Conservation (phyloP, 2,329 filamentous ascomycete genomes). For the Aspergillus ruber region DNA sequence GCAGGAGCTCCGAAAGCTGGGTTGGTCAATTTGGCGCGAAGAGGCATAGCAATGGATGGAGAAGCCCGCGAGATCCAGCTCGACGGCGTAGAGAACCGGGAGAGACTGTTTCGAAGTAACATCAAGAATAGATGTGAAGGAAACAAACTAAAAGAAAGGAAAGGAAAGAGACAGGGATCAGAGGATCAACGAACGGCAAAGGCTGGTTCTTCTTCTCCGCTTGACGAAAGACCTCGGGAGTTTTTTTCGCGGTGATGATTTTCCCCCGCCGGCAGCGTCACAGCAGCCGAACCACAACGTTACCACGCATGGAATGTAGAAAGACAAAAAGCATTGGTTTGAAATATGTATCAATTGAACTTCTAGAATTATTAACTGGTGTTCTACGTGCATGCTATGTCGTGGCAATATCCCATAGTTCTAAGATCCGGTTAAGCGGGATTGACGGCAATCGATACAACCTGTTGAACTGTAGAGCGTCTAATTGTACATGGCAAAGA, state of each 20-base stretch:
- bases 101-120: conserved; percentile 37
- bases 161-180: conserved; percentile 9
- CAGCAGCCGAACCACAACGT: conserved; percentile 1
- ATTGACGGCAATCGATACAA: too few species aligned
- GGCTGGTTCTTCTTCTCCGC: background rate
- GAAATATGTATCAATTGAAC: too few species aligned
- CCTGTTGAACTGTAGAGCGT: conserved; percentile 3
- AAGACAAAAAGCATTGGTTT: too few species aligned
- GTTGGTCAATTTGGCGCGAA: conserved; percentile 67
- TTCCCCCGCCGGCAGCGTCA: conserved; percentile 10
- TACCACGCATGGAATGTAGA: background rate
- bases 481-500: conserved; percentile 24
- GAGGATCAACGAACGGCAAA: conserved; percentile 1
- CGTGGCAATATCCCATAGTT: too few species aligned
- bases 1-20: conserved; percentile 49
- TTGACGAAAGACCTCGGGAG: conserved; percentile 25
- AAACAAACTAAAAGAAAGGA: conserved; percentile 6
- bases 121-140: conserved; percentile 27
- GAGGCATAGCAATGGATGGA: conserved; percentile 57
- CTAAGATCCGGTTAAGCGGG: too few species aligned
- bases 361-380: too few species aligned
- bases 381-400: too few species aligned
- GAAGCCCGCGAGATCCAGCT: conserved; percentile 42
- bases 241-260: conserved; percentile 19
- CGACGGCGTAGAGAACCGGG: conserved; percentile 36